Evolutionary conservation across 129 eudicot genomes (phyloP), one percentile per base, ranked within the genome.

Genomic region (Flaveria trinervia): DNA sequence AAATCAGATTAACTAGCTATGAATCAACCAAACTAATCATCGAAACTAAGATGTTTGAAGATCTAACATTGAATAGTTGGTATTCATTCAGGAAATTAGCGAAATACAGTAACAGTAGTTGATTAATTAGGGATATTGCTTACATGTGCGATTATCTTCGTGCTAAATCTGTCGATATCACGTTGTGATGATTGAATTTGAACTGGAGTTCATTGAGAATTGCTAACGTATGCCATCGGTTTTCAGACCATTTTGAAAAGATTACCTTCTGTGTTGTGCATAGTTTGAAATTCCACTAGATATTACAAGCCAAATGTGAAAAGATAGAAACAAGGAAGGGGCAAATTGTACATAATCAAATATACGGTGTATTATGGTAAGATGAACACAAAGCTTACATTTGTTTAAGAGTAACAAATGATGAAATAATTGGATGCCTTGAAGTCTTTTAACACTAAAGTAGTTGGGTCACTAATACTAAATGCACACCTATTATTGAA

Each of bases 131-230:
- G 3, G 75, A 15, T 9, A 15, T 74, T 26, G 23, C 0, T 28
- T 78, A 70, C 82, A 76, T 69, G 17, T 44, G 51, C 33, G 41
- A 72, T 26, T 72, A 18, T 62, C 12, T 57, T 11, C 46, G 41
- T 14, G 17, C 4, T 46, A 64, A 49, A 76, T 76, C 51, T 3
- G 49, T 70, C 9, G 20, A 45, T 46, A 45, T 57, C 76, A 46
- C 39, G 18, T 23, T 45, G 52, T 59, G 76, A n/a, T 60, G 60
- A 17, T 23, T 78, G 77, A 78, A 70, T 44, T 59, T 59, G 64
- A 33, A 68, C 74, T 54, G 54, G 13, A 51, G 44, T 51, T 76
- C 56, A 52, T 51, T 7, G 45, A 16, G 3, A 64, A 46, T 30
- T 64, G 36, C 3, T 18, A 57, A 43, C 22, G 60, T 26, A 25